phyloP scores from a whole-genome alignment of 768 basidiomycete genomes.

The Neoboletus magnificus region DNA sequence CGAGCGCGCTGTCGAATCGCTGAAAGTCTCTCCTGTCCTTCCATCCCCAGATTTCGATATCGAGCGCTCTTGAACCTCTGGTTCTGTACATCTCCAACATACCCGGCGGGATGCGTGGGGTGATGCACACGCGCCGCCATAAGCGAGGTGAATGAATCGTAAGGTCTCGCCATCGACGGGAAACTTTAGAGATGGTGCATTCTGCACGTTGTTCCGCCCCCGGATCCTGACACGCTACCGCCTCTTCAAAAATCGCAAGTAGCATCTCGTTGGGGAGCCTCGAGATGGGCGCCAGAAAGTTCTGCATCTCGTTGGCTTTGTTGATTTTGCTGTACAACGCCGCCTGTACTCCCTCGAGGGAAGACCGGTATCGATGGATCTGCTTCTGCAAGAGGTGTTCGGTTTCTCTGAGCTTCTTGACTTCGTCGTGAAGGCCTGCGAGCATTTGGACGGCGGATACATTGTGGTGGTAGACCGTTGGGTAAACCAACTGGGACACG shows the following conservation, averaged over 20 bases:
- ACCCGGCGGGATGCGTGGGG: slow-evolving; percentile 15
- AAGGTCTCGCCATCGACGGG: slow-evolving; percentile 32
- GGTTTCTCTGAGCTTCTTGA: slow-evolving; percentile 13
- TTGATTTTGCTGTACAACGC: slow-evolving; percentile 15
- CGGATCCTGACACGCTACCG: slow-evolving; percentile 24
- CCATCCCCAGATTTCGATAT: slow-evolving; percentile 28
- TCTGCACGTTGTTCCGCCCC: slow-evolving; percentile 19
- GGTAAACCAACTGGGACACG: slow-evolving; percentile 1
- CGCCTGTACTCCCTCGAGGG: slow-evolving; percentile 16
- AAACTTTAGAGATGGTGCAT: slow-evolving; percentile 29
- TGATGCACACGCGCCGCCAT: slow-evolving; percentile 28
- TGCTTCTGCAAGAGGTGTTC: slow-evolving; percentile 16
- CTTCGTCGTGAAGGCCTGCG: slow-evolving; percentile 17
- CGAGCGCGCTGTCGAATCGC: slow-evolving; percentile 26
- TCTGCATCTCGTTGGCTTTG: slow-evolving; percentile 30
- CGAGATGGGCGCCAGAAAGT: slow-evolving; percentile 28
- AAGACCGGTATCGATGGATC: slow-evolving; percentile 12
- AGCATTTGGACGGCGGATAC: slow-evolving; percentile 18
- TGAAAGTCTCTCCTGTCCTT: slow-evolving; percentile 32
- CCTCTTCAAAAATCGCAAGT: slow-evolving; percentile 30
- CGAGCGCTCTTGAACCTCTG: slow-evolving; percentile 25
- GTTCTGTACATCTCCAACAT: slow-evolving; percentile 26
- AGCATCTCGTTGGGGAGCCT: slow-evolving; percentile 32
- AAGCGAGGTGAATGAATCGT: slow-evolving; percentile 29
- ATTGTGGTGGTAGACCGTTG: slow-evolving; percentile 14